Evolutionary conservation across 805 yeast genomes (phyloP).

Genomic region (Kuraishia floccosa): DNA sequence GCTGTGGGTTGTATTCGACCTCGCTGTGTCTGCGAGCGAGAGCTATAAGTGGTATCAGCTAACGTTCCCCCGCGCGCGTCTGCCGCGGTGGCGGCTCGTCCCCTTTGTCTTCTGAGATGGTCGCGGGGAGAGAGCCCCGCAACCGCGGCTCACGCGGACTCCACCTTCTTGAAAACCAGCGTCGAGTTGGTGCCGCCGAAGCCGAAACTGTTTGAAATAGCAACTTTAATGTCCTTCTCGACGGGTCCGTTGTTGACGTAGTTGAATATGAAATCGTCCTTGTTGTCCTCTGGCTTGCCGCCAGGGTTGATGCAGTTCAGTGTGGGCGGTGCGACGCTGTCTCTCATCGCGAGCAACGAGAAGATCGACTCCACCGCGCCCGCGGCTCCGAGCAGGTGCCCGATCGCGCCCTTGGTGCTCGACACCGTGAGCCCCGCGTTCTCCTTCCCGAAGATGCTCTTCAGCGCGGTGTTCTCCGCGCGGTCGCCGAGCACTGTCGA

Average conservation of each 20-base stretch:
- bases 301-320: constrained; percentile 52
- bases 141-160: too few species aligned
- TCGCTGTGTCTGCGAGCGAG: constrained; percentile 45
- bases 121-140: too few species aligned
- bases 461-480: constrained; percentile 75
- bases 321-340: constrained; percentile 65
- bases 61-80: constrained; percentile 1
- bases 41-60: constrained; percentile 32
- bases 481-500: constrained; percentile 83
- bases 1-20: constrained; percentile 31
- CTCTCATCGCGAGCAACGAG: constrained; percentile 53
- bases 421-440: constrained; percentile 40
- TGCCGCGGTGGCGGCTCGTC: not conserved
- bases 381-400: constrained; percentile 92
- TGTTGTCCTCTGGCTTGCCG: constrained; percentile 31
- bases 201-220: constrained; percentile 86
- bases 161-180: not conserved
- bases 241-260: constrained; percentile 42
- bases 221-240: constrained; percentile 33
- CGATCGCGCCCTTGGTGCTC: constrained; percentile 86
- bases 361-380: constrained; percentile 90
- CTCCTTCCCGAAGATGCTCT: constrained; percentile 30
- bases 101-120: constrained; percentile 1
- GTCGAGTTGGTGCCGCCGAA: constrained; percentile 89
- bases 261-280: constrained; percentile 34